A percentile compares a stretch with the other conserved stretches of the same genome.
These are phyloP conservation scores for Nakazawaea pomicola DNA, from an alignment of 805 yeast species.

Conservation along the genomic window DNA sequence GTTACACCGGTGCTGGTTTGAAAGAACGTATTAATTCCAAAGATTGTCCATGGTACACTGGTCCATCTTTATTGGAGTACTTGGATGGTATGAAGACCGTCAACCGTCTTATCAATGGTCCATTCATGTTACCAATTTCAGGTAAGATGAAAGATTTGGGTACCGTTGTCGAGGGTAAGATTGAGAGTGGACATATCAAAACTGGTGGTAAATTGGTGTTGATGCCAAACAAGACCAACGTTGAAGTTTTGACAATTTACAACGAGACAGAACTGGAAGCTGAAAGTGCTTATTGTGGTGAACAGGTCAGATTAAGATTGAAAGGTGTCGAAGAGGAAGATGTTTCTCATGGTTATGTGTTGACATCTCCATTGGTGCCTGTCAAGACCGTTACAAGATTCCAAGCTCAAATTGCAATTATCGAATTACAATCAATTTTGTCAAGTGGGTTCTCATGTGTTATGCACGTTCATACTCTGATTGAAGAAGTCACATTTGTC, in stretches of 20 bases:
- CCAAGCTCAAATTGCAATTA: constrained; percentile 96
- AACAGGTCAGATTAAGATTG: constrained; percentile 89
- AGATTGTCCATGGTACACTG: constrained; percentile 89
- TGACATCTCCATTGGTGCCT: constrained; percentile 82
- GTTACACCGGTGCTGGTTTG: constrained; percentile 95
- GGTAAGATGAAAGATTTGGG: constrained; percentile 97
- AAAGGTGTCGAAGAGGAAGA: constrained; percentile 98
- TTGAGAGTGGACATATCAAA: constrained; percentile 90
- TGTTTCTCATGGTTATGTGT: constrained; percentile 83
- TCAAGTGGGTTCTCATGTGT: constrained; percentile 97
- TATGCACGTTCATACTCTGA: constrained; percentile 98
- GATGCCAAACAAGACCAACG: constrained; percentile 86
- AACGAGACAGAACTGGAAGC: constrained; percentile 96
- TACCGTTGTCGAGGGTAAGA: constrained; percentile 96
- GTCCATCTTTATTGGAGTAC: constrained; percentile 88
- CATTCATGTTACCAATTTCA: constrained; percentile 95
- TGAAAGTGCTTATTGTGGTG: constrained; percentile 88
- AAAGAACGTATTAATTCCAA: constrained; percentile 72
- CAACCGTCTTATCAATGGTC: constrained; percentile 85
- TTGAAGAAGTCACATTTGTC: constrained; percentile 85
- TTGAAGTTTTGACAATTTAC: constrained; percentile 83
- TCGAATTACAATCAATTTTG: constrained; percentile 89
- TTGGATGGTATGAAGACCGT: constrained; percentile 78
- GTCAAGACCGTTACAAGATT: constrained; percentile 86
- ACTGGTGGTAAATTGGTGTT: constrained; percentile 70